Base-by-base conservation (phyloP, 768 basidiomycete species). In the Pulveroboletus sp. region DNA sequence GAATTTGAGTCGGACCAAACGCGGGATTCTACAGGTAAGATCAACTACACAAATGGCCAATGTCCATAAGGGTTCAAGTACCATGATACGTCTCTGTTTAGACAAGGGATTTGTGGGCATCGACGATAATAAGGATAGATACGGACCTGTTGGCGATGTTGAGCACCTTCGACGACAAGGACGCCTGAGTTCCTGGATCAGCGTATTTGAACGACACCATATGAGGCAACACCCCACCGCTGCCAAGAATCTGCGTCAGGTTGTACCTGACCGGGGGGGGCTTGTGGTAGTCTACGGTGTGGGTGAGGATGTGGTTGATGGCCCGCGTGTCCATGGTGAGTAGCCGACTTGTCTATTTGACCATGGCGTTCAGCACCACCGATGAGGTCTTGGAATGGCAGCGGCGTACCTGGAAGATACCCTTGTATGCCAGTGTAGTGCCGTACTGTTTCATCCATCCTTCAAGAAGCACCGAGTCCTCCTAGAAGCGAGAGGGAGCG, bases 321-420 rank as follows among this genome's bases (percentile, higher is more conserved):
- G 85, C 85, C 18, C 77, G 77, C 0, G 77, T 70, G 61, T 89
- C 88, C 47, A 73, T 67, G 0, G 82, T 85, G 58, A 73, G 77
- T 12, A 87, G 61, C 14, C 77, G 74, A 10, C 62, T 57, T 14
- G 46, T 41, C 71, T 74, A 48, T 11, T 37, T 9, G 8, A 24
- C 3, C 11, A 44, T 4, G 7, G 3, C 15, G 8, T 11, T 60
- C 17, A 45, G n/a, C 26, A 30, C 21, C 9, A 3, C 5, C 2
- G 1, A 26, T 14, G 15, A 8, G 6, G 4, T 26, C 8, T 28
- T 6, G 14, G 32, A 8, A 8, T 8, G 6, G 0, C 7, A 33
- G 11, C 10, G n/a, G 2, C 58, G 3, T 39, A 58, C 57, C 17
- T 12, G 27, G 33, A 59, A 50, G 9, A 53, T 38, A 15, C 54